Conservation (phyloP, 495 filamentous ascomycete genomes). For the Eremomyces bilateralis region DNA sequence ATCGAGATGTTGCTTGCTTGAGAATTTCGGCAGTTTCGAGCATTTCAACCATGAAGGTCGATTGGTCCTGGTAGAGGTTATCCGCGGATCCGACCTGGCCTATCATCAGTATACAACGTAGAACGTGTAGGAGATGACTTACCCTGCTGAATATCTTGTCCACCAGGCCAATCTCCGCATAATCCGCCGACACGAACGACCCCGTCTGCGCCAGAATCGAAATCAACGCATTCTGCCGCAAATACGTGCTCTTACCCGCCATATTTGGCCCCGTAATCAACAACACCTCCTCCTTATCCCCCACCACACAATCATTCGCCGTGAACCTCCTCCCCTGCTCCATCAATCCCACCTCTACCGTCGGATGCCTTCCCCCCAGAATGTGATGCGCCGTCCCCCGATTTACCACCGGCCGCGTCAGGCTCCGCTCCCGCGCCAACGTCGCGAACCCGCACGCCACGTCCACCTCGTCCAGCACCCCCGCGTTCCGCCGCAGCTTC, state of each 20-base stretch:
- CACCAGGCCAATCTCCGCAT: slow-evolving; percentile 67
- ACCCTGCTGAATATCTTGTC: slow-evolving; percentile 82
- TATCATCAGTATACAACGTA: not conserved
- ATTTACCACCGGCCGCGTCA: slow-evolving; percentile 53
- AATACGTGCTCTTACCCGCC: slow-evolving; percentile 89
- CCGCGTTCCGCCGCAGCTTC: slow-evolving; percentile 66
- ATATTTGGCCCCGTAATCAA: slow-evolving; percentile 98
- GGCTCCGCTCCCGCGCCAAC: slow-evolving; percentile 48
- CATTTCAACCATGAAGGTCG: slow-evolving; percentile 90
- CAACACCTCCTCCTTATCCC: slow-evolving; percentile 44
- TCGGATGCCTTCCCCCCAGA: slow-evolving; percentile 68
- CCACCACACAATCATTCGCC: slow-evolving; percentile 51
- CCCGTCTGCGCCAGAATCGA: slow-evolving; percentile 82
- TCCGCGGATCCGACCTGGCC: slow-evolving; percentile 84
- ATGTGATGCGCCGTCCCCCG: slow-evolving; percentile 33
- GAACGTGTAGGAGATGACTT: too few species aligned
- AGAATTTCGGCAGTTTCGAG: slow-evolving; percentile 53
- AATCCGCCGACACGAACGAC: slow-evolving; percentile 71
- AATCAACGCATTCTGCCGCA: slow-evolving; percentile 86
- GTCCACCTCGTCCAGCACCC: slow-evolving; percentile 79
- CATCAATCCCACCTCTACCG: slow-evolving; percentile 60
- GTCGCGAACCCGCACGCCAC: slow-evolving; percentile 64
- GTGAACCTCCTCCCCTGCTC: slow-evolving; percentile 68
- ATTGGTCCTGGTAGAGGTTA: slow-evolving; percentile 76
- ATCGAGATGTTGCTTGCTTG: slow-evolving; percentile 38